Percentiles rank a stretch among this genome's conserved stretches.
Evolutionary conservation across 2,329 filamentous ascomycete species (phyloP).

Genomic region (Colletotrichum sp.): DNA sequence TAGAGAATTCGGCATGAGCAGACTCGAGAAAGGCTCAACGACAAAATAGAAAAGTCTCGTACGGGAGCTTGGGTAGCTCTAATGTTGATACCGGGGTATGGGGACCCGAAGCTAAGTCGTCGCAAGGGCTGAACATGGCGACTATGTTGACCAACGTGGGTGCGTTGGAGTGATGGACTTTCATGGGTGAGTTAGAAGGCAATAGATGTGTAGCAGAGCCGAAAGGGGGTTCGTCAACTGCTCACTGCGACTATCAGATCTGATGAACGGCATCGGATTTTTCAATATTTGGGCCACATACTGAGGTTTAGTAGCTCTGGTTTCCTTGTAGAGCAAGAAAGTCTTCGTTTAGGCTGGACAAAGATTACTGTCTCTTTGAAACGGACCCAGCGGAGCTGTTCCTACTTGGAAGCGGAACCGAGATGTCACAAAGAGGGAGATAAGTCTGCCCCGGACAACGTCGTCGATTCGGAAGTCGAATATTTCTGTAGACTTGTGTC

Average conservation of each 20-base stretch:
- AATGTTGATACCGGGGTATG: too few species aligned
- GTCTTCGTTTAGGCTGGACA: background rate
- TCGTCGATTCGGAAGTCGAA: too few species aligned
- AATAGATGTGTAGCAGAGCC: background rate
- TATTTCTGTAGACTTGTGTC: accelerated
- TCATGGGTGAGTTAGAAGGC: background rate
- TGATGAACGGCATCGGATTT: background rate
- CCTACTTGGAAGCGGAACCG: background rate
- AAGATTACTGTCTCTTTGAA: background rate
- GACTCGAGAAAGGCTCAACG: background rate
- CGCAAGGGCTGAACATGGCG: background rate
- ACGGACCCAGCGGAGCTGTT: too few species aligned
- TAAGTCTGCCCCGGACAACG: background rate
- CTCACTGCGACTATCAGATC: background rate
- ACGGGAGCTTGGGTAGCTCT: background rate
- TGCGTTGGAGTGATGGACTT: background rate
- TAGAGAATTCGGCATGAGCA: background rate
- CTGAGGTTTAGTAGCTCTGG: background rate
- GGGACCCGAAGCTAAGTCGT: too few species aligned
- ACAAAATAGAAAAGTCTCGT: background rate
- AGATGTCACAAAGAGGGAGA: background rate
- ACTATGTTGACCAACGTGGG: background rate
- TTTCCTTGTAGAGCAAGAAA: background rate
- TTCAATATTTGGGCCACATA: background rate
- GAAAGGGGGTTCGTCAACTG: background rate